These are phyloP conservation scores for Phytophthora citrophthora DNA, from an alignment of 352 stramenopile genomes.

Conservation along the genomic window DNA sequence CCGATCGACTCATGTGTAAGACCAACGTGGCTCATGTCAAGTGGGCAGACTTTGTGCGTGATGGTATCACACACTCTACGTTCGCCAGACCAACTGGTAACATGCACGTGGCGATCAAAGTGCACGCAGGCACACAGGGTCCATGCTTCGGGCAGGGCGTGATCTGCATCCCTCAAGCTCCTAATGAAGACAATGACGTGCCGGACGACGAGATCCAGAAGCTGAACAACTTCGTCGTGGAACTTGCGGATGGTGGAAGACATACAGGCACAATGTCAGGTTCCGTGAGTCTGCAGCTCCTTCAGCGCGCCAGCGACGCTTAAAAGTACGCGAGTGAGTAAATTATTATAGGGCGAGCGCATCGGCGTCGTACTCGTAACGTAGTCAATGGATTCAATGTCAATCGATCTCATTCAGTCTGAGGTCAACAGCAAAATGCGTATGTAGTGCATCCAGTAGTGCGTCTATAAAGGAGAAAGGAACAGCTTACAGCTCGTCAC, in stretches of 20 bases:
- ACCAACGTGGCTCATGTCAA: slow-evolving; percentile 58
- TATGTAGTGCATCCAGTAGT: slow-evolving; percentile 8
- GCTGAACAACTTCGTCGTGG: slow-evolving; percentile 54
- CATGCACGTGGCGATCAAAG: slow-evolving; percentile 81
- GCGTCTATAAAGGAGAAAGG: slow-evolving; percentile 19
- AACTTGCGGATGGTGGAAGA: slow-evolving; percentile 61
- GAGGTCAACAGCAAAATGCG: slow-evolving; percentile 13
- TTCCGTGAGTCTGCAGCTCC: slow-evolving; percentile 41
- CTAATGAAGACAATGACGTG: slow-evolving; percentile 29
- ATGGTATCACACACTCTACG: slow-evolving; percentile 64
- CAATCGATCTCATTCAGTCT: slow-evolving; percentile 37
- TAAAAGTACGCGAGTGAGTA: slow-evolving; percentile 25
- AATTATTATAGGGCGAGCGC: slow-evolving; percentile 34
- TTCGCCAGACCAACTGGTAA: slow-evolving; percentile 54
- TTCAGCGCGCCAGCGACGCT: slow-evolving; percentile 33
- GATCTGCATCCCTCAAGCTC: slow-evolving; percentile 57
- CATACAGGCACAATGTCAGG: slow-evolving; percentile 66
- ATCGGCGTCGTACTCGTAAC: slow-evolving; percentile 15
- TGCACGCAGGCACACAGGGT: slow-evolving; percentile 54
- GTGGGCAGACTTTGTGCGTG: slow-evolving; percentile 54
- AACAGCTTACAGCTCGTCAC: slow-evolving; percentile 47
- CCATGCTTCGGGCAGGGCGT: slow-evolving; percentile 72
- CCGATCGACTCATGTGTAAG: slow-evolving; percentile 44
- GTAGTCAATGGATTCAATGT: slow-evolving; percentile 38
- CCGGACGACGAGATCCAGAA: slow-evolving; percentile 25